Base-by-base conservation (phyloP, 2,329 filamentous ascomycete species). In the Intubia oerlemansii region DNA sequence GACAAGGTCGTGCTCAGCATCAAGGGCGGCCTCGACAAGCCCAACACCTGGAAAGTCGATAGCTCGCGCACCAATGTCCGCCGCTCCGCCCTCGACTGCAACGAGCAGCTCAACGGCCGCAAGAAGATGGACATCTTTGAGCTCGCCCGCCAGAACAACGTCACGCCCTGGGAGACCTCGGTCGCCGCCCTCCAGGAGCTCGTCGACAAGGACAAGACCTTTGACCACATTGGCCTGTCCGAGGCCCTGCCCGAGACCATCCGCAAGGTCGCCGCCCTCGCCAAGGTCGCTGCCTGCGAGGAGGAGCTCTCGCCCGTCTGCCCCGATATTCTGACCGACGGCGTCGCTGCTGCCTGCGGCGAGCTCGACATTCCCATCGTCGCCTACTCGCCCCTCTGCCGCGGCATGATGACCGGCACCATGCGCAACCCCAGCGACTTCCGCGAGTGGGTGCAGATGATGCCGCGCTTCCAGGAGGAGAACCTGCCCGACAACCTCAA, bases 121-220 rank as follows among this genome's bases (percentile, higher is more conserved):
- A 67, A 67, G 47, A 18, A 21, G 40, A 44, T 75, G 30, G 68
- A 74, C 42, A 50, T 68, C 17, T 76, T 72, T 36, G 58, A 66
- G 40, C 60, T 53, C 34, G 60, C 62, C 4, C 53, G 70, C 19
- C 54, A 66, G 29, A 70, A 75, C 39, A 47, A 49, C 14, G 54
- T 53, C 0, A 46, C 47, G 2, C 52, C 57, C 2, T 46, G 63
- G 17, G 52, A 53, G 25, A 44, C 43, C 5, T 59, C 57, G 1
- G 45, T 62, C 17, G 44, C 44, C 4, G 43, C 48, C 16, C 48
- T 64, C 14, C 46, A 55, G 25, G 55, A 63, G 41, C 62, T 58
- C 42, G 50, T 66, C 31, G 48, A 61, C 24, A n/a, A 8, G 19
- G 53, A 51, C 12, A 62, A 62, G 28, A 57, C 59, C 27, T 48